Conservation (phyloP, 148 eudicot genomes). For the Beta vulgaris region DNA sequence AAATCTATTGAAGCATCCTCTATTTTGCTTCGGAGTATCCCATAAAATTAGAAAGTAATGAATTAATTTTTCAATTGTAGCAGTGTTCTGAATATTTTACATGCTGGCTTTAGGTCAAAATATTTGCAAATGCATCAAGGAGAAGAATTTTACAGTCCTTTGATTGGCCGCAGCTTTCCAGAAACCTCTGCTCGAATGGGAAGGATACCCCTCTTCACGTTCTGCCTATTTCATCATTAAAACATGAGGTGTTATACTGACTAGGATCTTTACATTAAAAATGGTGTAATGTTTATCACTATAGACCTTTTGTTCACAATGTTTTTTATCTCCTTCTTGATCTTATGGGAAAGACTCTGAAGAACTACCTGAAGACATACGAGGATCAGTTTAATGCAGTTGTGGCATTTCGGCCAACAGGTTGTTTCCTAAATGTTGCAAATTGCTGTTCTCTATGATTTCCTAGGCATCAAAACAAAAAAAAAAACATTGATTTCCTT, state of each 20-base stretch:
- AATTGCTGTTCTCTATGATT: not conserved
- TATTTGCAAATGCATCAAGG: slow-evolving; percentile 49
- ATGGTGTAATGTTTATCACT: not conserved
- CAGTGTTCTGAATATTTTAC: slow-evolving; percentile 1
- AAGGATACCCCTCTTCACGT: slow-evolving; percentile 63
- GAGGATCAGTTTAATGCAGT: slow-evolving; percentile 39
- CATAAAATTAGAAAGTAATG: not conserved
- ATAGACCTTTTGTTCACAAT: not conserved
- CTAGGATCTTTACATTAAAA: not conserved
- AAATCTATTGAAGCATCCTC: not conserved
- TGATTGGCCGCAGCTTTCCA: slow-evolving; percentile 59
- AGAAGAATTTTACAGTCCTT: slow-evolving; percentile 57
- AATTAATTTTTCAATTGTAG: not conserved
- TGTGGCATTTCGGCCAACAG: slow-evolving; percentile 68
- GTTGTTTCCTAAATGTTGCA: slow-evolving; percentile 23
- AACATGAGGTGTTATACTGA: slow-evolving; percentile 48
- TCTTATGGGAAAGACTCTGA: slow-evolving; percentile 35
- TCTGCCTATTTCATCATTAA: slow-evolving; percentile 56
- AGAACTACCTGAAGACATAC: slow-evolving; percentile 43
- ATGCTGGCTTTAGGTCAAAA: slow-evolving; percentile 40
- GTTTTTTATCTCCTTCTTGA: not conserved
- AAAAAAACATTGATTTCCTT: no score
- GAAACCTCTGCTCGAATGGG: slow-evolving; percentile 46
- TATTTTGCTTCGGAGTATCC: not conserved
- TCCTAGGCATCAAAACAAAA: no score